Percentiles rank a stretch among this genome's conserved stretches.
These are phyloP conservation scores for Boletus pseudopeckii DNA, from an alignment of 768 basidiomycete species.

Conservation along the genomic window DNA sequence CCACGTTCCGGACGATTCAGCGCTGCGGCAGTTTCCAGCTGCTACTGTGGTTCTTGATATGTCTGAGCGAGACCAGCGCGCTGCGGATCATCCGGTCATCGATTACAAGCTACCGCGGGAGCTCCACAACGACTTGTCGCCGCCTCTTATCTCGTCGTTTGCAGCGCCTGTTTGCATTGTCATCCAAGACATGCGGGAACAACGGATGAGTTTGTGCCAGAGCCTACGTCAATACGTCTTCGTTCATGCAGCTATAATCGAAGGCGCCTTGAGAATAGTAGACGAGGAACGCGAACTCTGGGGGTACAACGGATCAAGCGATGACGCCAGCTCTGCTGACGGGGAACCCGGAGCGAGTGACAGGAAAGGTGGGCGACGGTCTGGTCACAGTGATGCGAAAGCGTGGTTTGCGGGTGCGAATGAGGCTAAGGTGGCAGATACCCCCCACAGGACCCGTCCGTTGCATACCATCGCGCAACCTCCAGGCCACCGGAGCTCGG, in stretches of 20 bases:
- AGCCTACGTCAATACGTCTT: slow-evolving; percentile 93
- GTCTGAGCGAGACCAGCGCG: slow-evolving; percentile 9
- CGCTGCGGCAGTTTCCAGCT: neutral
- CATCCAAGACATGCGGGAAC: slow-evolving; percentile 91
- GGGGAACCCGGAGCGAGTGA: slow-evolving; percentile 1
- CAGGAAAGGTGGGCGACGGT: slow-evolving; percentile 18
- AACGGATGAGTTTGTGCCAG: slow-evolving; percentile 95
- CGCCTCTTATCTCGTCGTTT: slow-evolving; percentile 58
- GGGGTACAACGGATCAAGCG: slow-evolving; percentile 22
- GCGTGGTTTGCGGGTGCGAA: slow-evolving; percentile 1
- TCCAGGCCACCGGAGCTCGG: slow-evolving; percentile 1
- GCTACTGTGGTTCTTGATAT: neutral
- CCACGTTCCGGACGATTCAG: neutral
- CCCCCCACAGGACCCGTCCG: slow-evolving; percentile 5
- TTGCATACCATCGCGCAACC: slow-evolving; percentile 5
- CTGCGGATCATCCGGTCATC: slow-evolving; percentile 26
- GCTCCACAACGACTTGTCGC: slow-evolving; percentile 52
- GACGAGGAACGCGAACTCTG: slow-evolving; percentile 61
- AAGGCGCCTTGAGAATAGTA: slow-evolving; percentile 72
- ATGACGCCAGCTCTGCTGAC: slow-evolving; percentile 19
- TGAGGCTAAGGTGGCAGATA: neutral
- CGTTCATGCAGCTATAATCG: slow-evolving; percentile 81
- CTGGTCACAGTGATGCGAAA: slow-evolving; percentile 13
- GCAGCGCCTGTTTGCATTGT: slow-evolving; percentile 78
- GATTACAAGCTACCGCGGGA: slow-evolving; percentile 64